These are phyloP conservation scores for Candida maris DNA, from an alignment of 805 yeast genomes.

Conservation along the genomic window DNA sequence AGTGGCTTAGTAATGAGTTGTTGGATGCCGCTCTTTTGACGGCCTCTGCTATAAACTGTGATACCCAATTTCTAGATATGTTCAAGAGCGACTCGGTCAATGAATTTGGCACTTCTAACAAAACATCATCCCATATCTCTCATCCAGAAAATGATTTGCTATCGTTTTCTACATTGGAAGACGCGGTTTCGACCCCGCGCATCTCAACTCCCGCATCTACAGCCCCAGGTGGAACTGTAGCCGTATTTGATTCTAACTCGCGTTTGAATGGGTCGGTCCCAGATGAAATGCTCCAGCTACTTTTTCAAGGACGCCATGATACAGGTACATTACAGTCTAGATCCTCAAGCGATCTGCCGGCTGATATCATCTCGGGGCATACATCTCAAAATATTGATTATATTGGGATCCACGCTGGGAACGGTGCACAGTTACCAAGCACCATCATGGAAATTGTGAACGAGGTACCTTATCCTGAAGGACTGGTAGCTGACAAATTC, in stretches of 20 bases:
- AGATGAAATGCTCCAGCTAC: slow-evolving; percentile 47
- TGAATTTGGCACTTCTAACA: slow-evolving; percentile 4
- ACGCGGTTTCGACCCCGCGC: neutral
- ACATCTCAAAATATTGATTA: slow-evolving; percentile 25
- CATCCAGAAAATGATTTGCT: neutral
- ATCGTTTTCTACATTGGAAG: too few species aligned
- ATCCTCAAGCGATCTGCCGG: neutral
- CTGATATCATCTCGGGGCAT: neutral
- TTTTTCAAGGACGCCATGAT: slow-evolving; percentile 45
- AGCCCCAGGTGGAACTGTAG: slow-evolving; percentile 15
- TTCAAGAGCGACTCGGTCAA: slow-evolving; percentile 33
- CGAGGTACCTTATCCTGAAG: slow-evolving; percentile 41
- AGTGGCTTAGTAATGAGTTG: slow-evolving; percentile 70
- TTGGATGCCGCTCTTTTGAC: slow-evolving; percentile 70
- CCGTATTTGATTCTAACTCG: neutral
- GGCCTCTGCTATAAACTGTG: slow-evolving; percentile 67
- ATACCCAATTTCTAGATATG: slow-evolving; percentile 54
- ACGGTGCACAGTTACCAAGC: slow-evolving; percentile 45
- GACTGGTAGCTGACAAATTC: slow-evolving; percentile 37
- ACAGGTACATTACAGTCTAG: neutral
- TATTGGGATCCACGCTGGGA: slow-evolving; percentile 31
- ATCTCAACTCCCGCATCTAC: slow-evolving; percentile 15
- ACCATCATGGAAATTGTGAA: slow-evolving; percentile 49
- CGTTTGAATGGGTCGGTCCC: slow-evolving; percentile 28
- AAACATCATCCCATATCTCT: neutral